Evolutionary conservation across 306 rosid species (phyloP).

Genomic region (Dryas octopetala): DNA sequence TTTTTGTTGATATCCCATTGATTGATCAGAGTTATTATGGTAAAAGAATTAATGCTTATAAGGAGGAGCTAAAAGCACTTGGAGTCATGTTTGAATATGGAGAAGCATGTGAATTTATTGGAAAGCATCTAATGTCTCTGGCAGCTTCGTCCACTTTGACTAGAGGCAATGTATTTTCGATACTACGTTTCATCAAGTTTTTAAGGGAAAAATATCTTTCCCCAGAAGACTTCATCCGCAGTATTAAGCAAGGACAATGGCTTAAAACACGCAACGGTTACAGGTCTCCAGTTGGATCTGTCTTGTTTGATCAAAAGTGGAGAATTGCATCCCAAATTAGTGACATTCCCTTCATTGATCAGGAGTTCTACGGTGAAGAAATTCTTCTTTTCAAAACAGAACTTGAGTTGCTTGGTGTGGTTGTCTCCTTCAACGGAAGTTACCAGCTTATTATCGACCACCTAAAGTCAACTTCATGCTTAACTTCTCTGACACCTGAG

Average conservation of each 20-base stretch:
- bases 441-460: slow-evolving; percentile 45
- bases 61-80: slow-evolving; percentile 55
- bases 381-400: slow-evolving; percentile 42
- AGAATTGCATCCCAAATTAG: slow-evolving; percentile 50
- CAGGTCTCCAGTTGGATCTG: slow-evolving; percentile 61
- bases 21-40: slow-evolving; percentile 59
- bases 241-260: slow-evolving; percentile 51
- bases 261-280: slow-evolving; percentile 52
- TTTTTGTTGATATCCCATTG: slow-evolving; percentile 67
- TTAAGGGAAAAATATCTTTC: slow-evolving; percentile 34
- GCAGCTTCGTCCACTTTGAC: slow-evolving; percentile 42
- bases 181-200: slow-evolving; percentile 55
- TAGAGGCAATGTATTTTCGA: slow-evolving; percentile 37
- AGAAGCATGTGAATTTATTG: slow-evolving; percentile 66
- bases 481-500: slow-evolving; percentile 38
- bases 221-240: slow-evolving; percentile 33
- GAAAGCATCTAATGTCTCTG: slow-evolving; percentile 58
- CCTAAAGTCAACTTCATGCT: slow-evolving; percentile 44
- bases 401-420: slow-evolving; percentile 63
- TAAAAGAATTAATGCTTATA: slow-evolving; percentile 32
- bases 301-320: slow-evolving; percentile 54
- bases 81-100: slow-evolving; percentile 68
- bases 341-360: slow-evolving; percentile 62
- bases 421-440: slow-evolving; percentile 31
- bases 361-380: slow-evolving; percentile 46